These are phyloP conservation scores for Serendipita sp. DNA, from an alignment of 768 basidiomycete genomes.

Conservation along the genomic window DNA sequence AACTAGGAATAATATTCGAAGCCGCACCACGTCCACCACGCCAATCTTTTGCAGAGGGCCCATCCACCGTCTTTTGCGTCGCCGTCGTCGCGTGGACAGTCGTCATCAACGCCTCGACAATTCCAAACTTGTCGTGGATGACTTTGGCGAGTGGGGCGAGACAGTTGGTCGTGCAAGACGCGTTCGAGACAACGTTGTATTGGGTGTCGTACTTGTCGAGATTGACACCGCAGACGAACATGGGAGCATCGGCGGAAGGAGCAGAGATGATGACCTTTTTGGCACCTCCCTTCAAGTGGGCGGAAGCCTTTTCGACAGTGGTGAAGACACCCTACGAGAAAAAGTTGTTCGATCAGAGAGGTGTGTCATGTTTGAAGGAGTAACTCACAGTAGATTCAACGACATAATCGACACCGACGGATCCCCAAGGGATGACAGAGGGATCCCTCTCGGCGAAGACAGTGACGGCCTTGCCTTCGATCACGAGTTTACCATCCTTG, in stretches of 20 bases:
- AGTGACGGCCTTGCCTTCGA: slow-evolving; percentile 61
- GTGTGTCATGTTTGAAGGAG: not conserved
- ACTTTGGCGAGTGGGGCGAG: slow-evolving; percentile 98
- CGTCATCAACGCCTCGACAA: slow-evolving; percentile 96
- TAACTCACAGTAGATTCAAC: slow-evolving; percentile 80
- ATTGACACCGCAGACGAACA: slow-evolving; percentile 94
- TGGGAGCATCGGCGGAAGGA: slow-evolving; percentile 91
- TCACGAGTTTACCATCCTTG: slow-evolving; percentile 78
- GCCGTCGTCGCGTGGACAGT: slow-evolving; percentile 96
- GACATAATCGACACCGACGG: slow-evolving; percentile 75
- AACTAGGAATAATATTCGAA: slow-evolving; percentile 98
- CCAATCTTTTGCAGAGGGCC: slow-evolving; percentile 92
- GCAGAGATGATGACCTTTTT: slow-evolving; percentile 99
- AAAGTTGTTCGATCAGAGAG: not conserved
- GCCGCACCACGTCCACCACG: slow-evolving; percentile 90
- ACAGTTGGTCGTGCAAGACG: slow-evolving; percentile 99
- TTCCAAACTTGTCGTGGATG: slow-evolving; percentile 91
- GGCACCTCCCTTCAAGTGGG: slow-evolving; percentile 94
- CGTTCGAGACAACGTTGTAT: slow-evolving; percentile 88
- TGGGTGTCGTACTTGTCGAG: slow-evolving; percentile 80
- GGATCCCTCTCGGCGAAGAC: slow-evolving; percentile 83
- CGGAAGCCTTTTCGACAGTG: slow-evolving; percentile 78
- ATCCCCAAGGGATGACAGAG: slow-evolving; percentile 65
- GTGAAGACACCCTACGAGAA: slow-evolving; percentile 86
- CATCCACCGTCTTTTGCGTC: slow-evolving; percentile 90